Conservation (phyloP, 805 yeast species). For the Metschnikowia gelsemii region DNA sequence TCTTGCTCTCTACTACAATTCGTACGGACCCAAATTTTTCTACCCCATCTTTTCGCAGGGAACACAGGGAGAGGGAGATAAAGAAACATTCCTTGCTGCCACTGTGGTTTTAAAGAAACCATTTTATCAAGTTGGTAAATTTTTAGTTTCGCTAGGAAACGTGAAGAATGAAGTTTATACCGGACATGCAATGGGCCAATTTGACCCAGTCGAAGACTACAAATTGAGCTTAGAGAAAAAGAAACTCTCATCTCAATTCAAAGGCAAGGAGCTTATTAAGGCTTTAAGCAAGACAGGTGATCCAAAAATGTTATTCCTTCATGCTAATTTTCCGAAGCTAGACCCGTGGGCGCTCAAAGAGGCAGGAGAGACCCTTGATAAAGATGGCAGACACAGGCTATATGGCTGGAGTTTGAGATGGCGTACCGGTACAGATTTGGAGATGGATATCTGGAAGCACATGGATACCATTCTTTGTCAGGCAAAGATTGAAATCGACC, state of each 20-base stretch:
- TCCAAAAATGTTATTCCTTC: slow-evolving; percentile 49
- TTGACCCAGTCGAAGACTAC: slow-evolving; percentile 64
- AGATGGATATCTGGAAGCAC: slow-evolving; percentile 55
- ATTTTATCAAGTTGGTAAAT: slow-evolving; percentile 55
- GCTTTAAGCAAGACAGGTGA: slow-evolving; percentile 9
- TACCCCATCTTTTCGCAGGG: slow-evolving; percentile 47
- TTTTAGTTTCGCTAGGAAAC: slow-evolving; percentile 53
- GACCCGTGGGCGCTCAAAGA: slow-evolving; percentile 56
- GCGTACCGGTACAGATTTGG: slow-evolving; percentile 57
- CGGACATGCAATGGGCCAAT: slow-evolving; percentile 81
- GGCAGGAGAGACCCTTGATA: slow-evolving; percentile 41
- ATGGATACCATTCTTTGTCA: slow-evolving; percentile 58
- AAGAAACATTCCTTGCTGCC: slow-evolving; percentile 74
- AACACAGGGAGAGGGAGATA: slow-evolving; percentile 74
- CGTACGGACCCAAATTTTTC: slow-evolving; percentile 46
- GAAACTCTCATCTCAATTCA: slow-evolving; percentile 7
- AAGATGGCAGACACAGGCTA: slow-evolving; percentile 50
- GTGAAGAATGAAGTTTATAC: slow-evolving; percentile 40
- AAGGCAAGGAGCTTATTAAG: slow-evolving; percentile 9
- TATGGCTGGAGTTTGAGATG: slow-evolving; percentile 57
- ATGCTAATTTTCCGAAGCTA: slow-evolving; percentile 65
- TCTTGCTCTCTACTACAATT: slow-evolving; percentile 62
- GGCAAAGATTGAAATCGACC: slow-evolving; percentile 42
- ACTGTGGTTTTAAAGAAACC: slow-evolving; percentile 50
- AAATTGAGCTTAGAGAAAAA: slow-evolving; percentile 14